phyloP scores from a whole-genome alignment of 371 early-diverging fungal species.

The Mucor racemosus region DNA sequence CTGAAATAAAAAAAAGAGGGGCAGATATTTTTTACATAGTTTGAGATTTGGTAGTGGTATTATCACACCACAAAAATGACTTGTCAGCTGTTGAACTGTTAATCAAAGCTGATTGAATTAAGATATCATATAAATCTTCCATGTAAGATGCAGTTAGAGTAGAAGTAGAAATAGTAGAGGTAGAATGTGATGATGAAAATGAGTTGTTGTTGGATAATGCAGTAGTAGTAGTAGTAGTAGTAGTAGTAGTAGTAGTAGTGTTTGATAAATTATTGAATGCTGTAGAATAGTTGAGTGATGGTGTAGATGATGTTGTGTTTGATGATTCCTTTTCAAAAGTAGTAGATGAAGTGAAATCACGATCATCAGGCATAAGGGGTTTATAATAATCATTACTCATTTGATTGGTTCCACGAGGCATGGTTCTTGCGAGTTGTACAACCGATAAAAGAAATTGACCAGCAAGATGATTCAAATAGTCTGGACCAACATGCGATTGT shows the following conservation, averaged over 20 bases:
- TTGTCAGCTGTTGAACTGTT: slow-evolving; percentile 28
- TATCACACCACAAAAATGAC: slow-evolving; percentile 52
- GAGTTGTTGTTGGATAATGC: slow-evolving; percentile 1
- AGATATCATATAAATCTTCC: slow-evolving; percentile 50
- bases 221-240: not conserved
- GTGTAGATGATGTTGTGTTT: not conserved
- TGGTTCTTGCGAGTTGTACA: slow-evolving; percentile 31
- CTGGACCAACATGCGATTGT: not conserved
- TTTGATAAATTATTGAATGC: not conserved
- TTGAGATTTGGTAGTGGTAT: slow-evolving; percentile 13
- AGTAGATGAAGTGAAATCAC: slow-evolving; percentile 33
- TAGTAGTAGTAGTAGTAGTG: not conserved
- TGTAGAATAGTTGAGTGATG: not conserved
- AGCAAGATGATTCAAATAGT: slow-evolving; percentile 22
- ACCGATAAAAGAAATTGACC: slow-evolving; percentile 37
- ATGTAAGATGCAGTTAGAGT: slow-evolving; percentile 35
- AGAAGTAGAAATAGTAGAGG: not conserved
- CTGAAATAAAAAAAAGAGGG: not conserved
- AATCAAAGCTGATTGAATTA: slow-evolving; percentile 47
- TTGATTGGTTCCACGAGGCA: slow-evolving; percentile 20
- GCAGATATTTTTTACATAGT: slow-evolving; percentile 7
- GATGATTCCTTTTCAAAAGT: not conserved
- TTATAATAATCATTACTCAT: slow-evolving; percentile 5
- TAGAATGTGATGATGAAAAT: not conserved
- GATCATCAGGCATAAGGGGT: slow-evolving; percentile 42